phyloP scores from a whole-genome alignment of 106 monocot species.

The Triglochin maritima region DNA sequence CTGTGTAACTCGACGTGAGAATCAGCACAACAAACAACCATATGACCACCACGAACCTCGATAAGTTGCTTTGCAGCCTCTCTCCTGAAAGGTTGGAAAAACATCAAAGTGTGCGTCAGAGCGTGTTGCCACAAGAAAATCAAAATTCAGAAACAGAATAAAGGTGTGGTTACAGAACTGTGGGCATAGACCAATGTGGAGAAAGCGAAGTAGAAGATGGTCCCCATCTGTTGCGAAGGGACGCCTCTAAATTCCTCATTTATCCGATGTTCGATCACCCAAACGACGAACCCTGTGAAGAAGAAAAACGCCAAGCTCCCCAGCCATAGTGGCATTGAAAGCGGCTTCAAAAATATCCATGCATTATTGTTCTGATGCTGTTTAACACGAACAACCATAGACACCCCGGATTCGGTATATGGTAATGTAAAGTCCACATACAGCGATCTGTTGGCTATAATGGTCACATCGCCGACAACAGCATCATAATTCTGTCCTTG shows the following conservation, averaged over 20 bases:
- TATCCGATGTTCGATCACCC: conserved; percentile 19
- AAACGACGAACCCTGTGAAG: conserved; percentile 23
- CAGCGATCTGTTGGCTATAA: conserved; percentile 10
- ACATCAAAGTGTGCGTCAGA: conserved; percentile 18
- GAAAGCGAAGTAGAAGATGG: conserved; percentile 22
- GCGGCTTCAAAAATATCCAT: conserved; percentile 24
- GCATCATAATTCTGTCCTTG: conserved; percentile 7
- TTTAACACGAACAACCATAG: conserved; percentile 19
- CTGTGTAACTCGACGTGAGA: conserved; percentile 21
- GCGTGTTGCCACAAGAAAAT: too few relatives aligned
- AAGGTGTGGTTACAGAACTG: conserved; percentile 4
- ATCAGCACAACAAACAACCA: conserved; percentile 25
- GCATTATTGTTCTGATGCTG: not conserved
- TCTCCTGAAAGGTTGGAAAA: conserved; percentile 7
- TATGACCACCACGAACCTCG: conserved; percentile 11
- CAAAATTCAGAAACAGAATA: not conserved
- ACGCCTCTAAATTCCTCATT: conserved; percentile 20
- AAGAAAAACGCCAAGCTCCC: conserved; percentile 17
- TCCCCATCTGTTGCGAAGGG: conserved; percentile 8
- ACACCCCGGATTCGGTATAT: conserved; percentile 20
- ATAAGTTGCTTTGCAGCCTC: conserved; percentile 13
- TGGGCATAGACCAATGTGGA: conserved; percentile 18
- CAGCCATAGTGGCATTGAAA: conserved; percentile 14
- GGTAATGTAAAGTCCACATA: conserved; percentile 20
- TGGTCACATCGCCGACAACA: conserved; percentile 18